These are phyloP conservation scores for Phytopythium boreale DNA, from an alignment of 352 stramenopile species.

Conservation along the genomic window DNA sequence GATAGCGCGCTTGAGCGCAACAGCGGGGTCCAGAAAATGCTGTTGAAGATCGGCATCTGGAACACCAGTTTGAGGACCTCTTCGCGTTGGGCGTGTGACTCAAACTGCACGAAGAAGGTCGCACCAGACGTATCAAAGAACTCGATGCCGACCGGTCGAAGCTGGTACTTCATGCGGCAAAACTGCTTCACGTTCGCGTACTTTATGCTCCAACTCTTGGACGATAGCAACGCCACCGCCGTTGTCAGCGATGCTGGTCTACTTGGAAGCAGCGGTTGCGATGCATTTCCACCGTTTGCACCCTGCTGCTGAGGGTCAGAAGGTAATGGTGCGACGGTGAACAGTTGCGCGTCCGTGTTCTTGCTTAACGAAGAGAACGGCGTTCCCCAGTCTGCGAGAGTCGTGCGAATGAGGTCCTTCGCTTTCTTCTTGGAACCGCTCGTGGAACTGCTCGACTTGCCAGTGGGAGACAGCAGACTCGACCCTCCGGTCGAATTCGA, in stretches of 20 bases:
- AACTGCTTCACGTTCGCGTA: constrained; percentile 72
- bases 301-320: neutral
- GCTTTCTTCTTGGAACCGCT: constrained; percentile 36
- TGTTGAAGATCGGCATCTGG: constrained; percentile 80
- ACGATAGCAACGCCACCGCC: neutral
- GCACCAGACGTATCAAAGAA: constrained; percentile 67
- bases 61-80: constrained; percentile 71
- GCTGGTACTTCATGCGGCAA: constrained; percentile 75
- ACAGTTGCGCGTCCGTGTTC: constrained; percentile 25
- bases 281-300: no score
- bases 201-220: constrained; percentile 58
- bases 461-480: constrained; percentile 11
- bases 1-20: constrained; percentile 57
- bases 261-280: neutral
- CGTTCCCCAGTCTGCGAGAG: constrained; percentile 46
- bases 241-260: neutral
- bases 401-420: constrained; percentile 49
- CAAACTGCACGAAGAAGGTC: constrained; percentile 73
- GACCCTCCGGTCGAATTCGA: constrained; percentile 3
- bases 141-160: constrained; percentile 72
- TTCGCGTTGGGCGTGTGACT: constrained; percentile 48
- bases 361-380: constrained; percentile 39
- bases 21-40: constrained; percentile 74
- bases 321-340: constrained; percentile 42
- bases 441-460: constrained; percentile 6